Evolutionary conservation across 371 early-diverging fungal genomes (phyloP), one percentile per base, ranked within the genome.

Genomic region (Mucor saturninus): DNA sequence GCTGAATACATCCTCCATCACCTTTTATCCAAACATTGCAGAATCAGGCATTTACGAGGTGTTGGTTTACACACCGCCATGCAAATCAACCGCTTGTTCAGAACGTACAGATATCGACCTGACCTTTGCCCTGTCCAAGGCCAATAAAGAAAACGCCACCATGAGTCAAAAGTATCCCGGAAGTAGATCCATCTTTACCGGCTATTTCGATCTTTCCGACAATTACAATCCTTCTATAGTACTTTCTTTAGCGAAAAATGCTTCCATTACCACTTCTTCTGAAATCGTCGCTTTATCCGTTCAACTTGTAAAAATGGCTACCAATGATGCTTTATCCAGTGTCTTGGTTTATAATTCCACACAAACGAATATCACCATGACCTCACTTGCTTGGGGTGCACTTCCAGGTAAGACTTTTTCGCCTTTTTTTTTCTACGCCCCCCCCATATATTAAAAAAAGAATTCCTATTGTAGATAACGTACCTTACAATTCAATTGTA

Each of bases 21-120:
- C 76, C 7, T 70, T 88, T 59, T 71, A 70, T 5, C 91, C 91
- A 0, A 79, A 77, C 45, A 65, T 91, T 2, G 82, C 85, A 15
- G 90, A 90, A 58, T 63, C 86, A 11, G 92, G 92, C 14, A 74
- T 76, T 45, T 91, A 91, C 52, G 76, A 86, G 26, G 84, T 90
- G 2, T 76, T 78, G 40, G 43, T 90, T 48, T 79, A 81, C 59
- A 78, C 85, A 1, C 91, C 92, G 14, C 79, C 78, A 26, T 91
- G 91, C 60, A 65, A 67, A 54, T 61, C 68, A 35, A 69, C 74
- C 37, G 71, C 77, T n/a, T 88, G 89, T 48, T 39, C 49, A 7
- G 67, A 64, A 39, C 80, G 89, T 21, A 73, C 79, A 1, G 66
- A 76, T 26, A 81, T 84, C 29, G 74, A 79, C 56, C 8, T 73